Evolutionary conservation across 2,329 filamentous ascomycete genomes (phyloP), one percentile per base, ranked within the genome.

Genomic region (Phoma sp.): DNA sequence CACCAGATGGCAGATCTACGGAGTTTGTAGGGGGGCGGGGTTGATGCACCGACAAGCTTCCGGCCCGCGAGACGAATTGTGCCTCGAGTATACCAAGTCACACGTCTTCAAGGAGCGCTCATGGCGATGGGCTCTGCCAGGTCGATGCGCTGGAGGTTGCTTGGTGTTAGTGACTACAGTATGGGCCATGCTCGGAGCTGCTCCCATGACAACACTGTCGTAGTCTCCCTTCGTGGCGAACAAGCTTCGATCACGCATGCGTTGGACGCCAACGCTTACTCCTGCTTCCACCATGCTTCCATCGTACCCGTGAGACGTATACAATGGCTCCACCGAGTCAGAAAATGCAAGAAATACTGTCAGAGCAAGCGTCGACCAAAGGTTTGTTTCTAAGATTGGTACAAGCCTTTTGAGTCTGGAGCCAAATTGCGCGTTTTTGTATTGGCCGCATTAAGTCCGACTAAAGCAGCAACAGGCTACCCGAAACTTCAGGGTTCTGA

Each of bases 381-480:
- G 44, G 48, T 52, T 57, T 51, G 35, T 25, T 38, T 40, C 24
- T 5, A 38, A 48, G 39, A 39, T 31, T 17, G n/a, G 37, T 40
- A 44, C 41, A 31, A 50, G 31, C 44, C 31, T 45, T 46, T 50
- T 15, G 12, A 27, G 24, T 32, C 21, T 29, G 41, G 46, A 44
- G 37, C 41, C 36, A n/a, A n/a, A 32, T 17, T 38, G 41, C 52
- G 36, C 37, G 43, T 41, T 25, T 13, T 19, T 43, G 33, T 47
- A 55, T 51, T 55, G 37, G 52, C 47, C 41, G 43, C 32, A 17
- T 38, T 43, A 43, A 50, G 46, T 38, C 52, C 46, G 52, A 47
- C 32, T 33, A 46, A 37, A 46, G 41, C 37, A 51, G 52, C 36
- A 38, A 46, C 52, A 55, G 31, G 52, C 46, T 51, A 51, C 41